phyloP scores from a whole-genome alignment of 2,329 filamentous ascomycete genomes.

The Elsinoe fawcettii region DNA sequence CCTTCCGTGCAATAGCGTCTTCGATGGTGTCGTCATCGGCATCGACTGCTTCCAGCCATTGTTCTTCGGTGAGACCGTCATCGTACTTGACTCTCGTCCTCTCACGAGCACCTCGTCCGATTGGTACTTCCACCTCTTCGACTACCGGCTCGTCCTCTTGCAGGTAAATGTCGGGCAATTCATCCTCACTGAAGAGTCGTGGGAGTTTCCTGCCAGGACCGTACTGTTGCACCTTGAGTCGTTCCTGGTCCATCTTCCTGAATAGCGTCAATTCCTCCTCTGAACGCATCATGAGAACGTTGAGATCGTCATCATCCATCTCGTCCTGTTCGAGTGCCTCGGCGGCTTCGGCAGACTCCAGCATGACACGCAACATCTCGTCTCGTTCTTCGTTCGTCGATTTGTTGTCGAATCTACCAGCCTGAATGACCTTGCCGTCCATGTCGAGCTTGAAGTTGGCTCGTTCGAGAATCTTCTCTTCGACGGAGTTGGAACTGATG shows the following conservation, averaged over 20 bases:
- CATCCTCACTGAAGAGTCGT: conserved; percentile 77
- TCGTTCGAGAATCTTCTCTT: conserved; percentile 96
- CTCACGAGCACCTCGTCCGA: conserved; percentile 88
- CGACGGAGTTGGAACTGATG: conserved; percentile 93
- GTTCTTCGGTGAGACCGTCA: conserved; percentile 94
- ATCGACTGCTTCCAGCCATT: conserved; percentile 97
- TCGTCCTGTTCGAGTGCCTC: conserved; percentile 80
- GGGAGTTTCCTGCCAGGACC: conserved; percentile 63
- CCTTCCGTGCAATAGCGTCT: conserved; percentile 82
- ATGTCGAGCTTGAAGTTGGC: conserved; percentile 98
- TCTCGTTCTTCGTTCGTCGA: conserved; percentile 98
- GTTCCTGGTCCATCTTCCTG: conserved; percentile 73
- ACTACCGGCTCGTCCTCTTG: conserved; percentile 73
- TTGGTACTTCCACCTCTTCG: conserved; percentile 69
- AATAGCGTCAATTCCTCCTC: conserved; percentile 73
- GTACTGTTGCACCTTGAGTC: conserved; percentile 59
- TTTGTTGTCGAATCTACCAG: conserved; percentile 98
- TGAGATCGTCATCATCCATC: conserved; percentile 97
- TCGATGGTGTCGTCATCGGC: conserved; percentile 93
- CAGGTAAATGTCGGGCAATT: conserved; percentile 90
- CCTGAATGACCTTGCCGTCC: conserved; percentile 98
- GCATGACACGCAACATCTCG: conserved; percentile 84
- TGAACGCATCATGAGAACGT: conserved; percentile 82
- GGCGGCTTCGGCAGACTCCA: conserved; percentile 68
- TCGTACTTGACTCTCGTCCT: conserved; percentile 92